Conservation (phyloP, 2,329 filamentous ascomycete species). For the Claviceps purpurea region DNA sequence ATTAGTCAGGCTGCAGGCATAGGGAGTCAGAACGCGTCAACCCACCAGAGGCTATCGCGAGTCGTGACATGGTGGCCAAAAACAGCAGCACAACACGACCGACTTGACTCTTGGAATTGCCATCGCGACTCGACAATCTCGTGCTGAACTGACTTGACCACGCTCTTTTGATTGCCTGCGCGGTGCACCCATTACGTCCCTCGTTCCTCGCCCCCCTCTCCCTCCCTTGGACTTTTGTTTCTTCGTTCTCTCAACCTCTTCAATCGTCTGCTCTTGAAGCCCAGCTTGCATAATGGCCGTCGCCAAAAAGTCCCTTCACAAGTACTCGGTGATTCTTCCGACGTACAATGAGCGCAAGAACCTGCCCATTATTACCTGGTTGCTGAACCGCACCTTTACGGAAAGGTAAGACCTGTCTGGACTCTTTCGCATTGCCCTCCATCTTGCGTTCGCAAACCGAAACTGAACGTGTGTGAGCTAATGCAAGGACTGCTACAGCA, state of each 20-base stretch:
- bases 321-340: conserved; percentile 93
- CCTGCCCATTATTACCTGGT: conserved; percentile 88
- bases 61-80: background rate
- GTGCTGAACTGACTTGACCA: conserved; percentile 11
- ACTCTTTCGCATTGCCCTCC: background rate
- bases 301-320: conserved; percentile 39
- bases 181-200: background rate
- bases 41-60: no score
- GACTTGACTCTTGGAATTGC: background rate
- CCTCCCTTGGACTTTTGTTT: background rate
- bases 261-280: background rate
- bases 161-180: conserved; percentile 13
- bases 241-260: background rate
- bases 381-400: conserved; percentile 84
- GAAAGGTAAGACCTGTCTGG: conserved; percentile 52
- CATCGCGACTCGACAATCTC: background rate
- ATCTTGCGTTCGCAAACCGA: background rate
- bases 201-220: background rate
- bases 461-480: background rate
- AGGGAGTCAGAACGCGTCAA: no score
- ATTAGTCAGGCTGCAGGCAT: no score
- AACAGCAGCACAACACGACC: background rate
- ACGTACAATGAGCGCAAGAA: conserved; percentile 98
- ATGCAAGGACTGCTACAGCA: conserved; percentile 33
- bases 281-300: conserved; percentile 30